Percentiles rank a stretch among this genome's conserved stretches.
Conservation (phyloP, 2,329 filamentous ascomycete genomes). For the Thielaviopsis musarum region DNA sequence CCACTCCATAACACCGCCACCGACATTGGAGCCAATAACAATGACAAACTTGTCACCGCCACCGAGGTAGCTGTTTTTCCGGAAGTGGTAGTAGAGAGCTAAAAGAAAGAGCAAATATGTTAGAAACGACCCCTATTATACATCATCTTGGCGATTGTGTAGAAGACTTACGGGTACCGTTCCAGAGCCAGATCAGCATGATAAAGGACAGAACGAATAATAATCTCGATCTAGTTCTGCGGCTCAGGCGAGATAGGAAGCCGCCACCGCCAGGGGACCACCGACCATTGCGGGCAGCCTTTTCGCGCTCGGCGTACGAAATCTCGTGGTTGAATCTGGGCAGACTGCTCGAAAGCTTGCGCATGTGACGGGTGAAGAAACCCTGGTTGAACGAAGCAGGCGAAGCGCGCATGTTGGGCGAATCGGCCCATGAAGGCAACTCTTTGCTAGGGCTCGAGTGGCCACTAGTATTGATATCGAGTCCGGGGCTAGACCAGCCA, state of each 20-base stretch:
- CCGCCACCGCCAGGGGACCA: slow-evolving; percentile 25
- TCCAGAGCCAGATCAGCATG: slow-evolving; percentile 47
- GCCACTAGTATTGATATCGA: slow-evolving; percentile 53
- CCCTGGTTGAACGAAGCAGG: slow-evolving; percentile 70
- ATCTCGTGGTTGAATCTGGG: slow-evolving; percentile 47
- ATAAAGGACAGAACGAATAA: slow-evolving; percentile 43
- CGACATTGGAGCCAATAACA: slow-evolving; percentile 82
- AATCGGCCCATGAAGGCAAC: slow-evolving; percentile 8
- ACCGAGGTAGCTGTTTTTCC: slow-evolving; percentile 55
- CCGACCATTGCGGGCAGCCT: slow-evolving; percentile 39
- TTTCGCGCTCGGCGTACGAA: slow-evolving; percentile 62
- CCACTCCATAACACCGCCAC: slow-evolving; percentile 97
- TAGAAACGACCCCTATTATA: too few relatives aligned
- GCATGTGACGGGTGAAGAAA: slow-evolving; percentile 75
- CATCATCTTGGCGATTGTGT: background rate
- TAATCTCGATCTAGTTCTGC: slow-evolving; percentile 48
- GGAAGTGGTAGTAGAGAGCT: slow-evolving; percentile 46
- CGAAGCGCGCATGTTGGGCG: slow-evolving; percentile 30
- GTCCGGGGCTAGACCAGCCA: slow-evolving; percentile 74
- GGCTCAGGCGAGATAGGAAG: slow-evolving; percentile 36
- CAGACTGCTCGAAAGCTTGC: slow-evolving; percentile 61
- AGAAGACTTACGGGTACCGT: slow-evolving; percentile 50
- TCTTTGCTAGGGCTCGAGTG: slow-evolving; percentile 40
- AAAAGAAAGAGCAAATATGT: background rate
- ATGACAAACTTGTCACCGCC: slow-evolving; percentile 86